These are phyloP conservation scores for Xylaria sp. DNA, from an alignment of 2,329 filamentous ascomycete genomes.

Conservation along the genomic window DNA sequence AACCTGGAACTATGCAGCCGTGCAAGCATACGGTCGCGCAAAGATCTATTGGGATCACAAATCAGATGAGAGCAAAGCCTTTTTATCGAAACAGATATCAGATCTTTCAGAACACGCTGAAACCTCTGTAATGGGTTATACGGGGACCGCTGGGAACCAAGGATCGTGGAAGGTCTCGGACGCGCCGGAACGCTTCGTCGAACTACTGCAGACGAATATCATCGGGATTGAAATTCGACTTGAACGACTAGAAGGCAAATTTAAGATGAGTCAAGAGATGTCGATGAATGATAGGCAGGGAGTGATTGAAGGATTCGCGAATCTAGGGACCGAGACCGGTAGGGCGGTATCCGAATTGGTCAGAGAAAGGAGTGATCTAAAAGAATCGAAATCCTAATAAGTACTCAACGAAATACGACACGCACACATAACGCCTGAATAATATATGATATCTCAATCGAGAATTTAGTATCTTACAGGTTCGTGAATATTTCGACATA, in stretches of 20 bases:
- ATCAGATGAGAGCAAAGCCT: constrained; percentile 24
- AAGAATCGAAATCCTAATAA: constrained; percentile 12
- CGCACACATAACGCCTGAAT: not conserved
- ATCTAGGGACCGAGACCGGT: constrained; percentile 23
- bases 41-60: constrained; percentile 33
- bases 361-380: constrained; percentile 24
- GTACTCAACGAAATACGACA: not conserved
- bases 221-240: constrained; percentile 30
- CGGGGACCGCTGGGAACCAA: constrained; percentile 9
- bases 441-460: not conserved
- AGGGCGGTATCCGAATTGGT: constrained; percentile 16
- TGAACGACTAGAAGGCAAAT: constrained; percentile 30
- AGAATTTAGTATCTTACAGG: not conserved
- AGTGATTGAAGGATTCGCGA: constrained; percentile 25
- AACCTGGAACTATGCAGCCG: constrained; percentile 30
- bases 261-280: constrained; percentile 35
- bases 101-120: constrained; percentile 31
- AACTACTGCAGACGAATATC: constrained; percentile 22
- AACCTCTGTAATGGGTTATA: constrained; percentile 28
- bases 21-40: constrained; percentile 26
- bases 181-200: constrained; percentile 30
- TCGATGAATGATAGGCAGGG: constrained; percentile 25
- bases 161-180: constrained; percentile 28
- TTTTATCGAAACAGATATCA: constrained; percentile 28
- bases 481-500: not conserved